A percentile compares a stretch with the other conserved stretches of the same genome.
phyloP scores from a whole-genome alignment of 129 eudicot genomes.

The Flaveria robusta region DNA sequence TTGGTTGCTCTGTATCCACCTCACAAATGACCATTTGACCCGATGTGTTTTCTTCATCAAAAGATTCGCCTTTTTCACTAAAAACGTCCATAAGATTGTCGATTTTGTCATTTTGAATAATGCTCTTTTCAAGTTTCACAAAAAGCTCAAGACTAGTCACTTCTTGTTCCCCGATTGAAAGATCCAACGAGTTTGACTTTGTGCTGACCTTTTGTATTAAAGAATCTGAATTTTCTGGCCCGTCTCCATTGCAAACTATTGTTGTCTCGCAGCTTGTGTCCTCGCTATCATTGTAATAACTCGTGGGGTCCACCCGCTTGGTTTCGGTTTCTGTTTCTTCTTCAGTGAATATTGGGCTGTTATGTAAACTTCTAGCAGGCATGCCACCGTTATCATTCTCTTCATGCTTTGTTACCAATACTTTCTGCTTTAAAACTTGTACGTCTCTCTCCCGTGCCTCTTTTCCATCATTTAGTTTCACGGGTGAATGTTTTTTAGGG shows the following conservation, averaged over 20 bases:
- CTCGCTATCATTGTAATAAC: conserved; percentile 67
- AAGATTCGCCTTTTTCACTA: conserved; percentile 32
- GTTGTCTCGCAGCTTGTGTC: conserved; percentile 62
- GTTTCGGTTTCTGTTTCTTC: conserved; percentile 80
- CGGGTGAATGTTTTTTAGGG: conserved; percentile 46
- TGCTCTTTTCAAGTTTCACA: conserved; percentile 39
- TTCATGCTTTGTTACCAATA: conserved; percentile 34
- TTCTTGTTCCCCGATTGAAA: conserved; percentile 47
- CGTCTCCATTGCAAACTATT: conserved; percentile 47
- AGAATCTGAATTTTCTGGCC: conserved; percentile 42
- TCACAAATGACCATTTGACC: conserved; percentile 30
- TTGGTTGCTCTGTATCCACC: conserved; percentile 43
- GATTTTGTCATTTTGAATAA: conserved; percentile 28
- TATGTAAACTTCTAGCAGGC: conserved; percentile 41
- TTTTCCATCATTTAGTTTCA: conserved; percentile 45
- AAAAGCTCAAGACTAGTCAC: conserved; percentile 32
- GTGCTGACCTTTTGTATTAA: conserved; percentile 51
- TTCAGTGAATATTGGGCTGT: conserved; percentile 42
- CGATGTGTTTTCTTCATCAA: conserved; percentile 44
- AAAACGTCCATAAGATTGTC: conserved; percentile 37
- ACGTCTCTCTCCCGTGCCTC: conserved; percentile 45
- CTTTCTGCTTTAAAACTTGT: conserved; percentile 44
- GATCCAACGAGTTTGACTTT: conserved; percentile 40
- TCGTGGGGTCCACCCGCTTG: conserved; percentile 91
- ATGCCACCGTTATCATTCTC: conserved; percentile 27